Base-by-base conservation (phyloP, 169 alveolate species). In the Cryptosporidium sp. region DNA sequence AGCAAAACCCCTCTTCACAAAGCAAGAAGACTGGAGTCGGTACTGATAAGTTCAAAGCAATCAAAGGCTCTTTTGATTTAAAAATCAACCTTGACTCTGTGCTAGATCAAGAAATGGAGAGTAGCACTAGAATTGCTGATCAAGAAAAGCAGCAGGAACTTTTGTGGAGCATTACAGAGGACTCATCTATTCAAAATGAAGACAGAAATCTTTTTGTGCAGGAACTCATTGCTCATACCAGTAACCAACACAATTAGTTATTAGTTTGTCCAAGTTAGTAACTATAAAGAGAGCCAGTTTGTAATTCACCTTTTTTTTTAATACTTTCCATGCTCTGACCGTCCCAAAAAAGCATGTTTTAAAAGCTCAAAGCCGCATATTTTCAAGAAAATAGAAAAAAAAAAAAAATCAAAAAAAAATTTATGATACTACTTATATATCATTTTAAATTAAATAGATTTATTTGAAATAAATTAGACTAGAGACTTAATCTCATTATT, bases 141-240 rank as follows among this genome's bases (percentile, higher is more conserved):
- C 50, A 61, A 26, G 89, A 80, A 41, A 31, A 80, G 10, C 51
- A 59, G 29, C 89, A 80, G 48, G 89, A 80, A 43, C 67, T 80
- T 16, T 10, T 80, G 43, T 80, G 89, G 89, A 65, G 55, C 45
- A 62, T 80, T 29, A 35, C 69, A 18, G 89, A 80, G 31, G 89
- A 80, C 26, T 10, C 26, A 12, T 59, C 73, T 1, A 61, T 80
- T 45, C 69, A 62, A 23, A 70, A 48, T 39, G 89, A 80, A 33
- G 89, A 80, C 14, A 80, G 37, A 48, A 39, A 62, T 21, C 62
- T 26, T 21, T 69, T 80, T 41, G 8, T 62, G 26, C 68, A 80
- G 26, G 89, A 80, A 48, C 52, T 62, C 8, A 80, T 80, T 61
- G 74, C 69, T 14, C 58, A 45, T 23, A 55, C 37, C 9, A 23